These are phyloP conservation scores for Heliosperma pusillum DNA, from an alignment of 148 eudicot genomes.

Conservation along the genomic window DNA sequence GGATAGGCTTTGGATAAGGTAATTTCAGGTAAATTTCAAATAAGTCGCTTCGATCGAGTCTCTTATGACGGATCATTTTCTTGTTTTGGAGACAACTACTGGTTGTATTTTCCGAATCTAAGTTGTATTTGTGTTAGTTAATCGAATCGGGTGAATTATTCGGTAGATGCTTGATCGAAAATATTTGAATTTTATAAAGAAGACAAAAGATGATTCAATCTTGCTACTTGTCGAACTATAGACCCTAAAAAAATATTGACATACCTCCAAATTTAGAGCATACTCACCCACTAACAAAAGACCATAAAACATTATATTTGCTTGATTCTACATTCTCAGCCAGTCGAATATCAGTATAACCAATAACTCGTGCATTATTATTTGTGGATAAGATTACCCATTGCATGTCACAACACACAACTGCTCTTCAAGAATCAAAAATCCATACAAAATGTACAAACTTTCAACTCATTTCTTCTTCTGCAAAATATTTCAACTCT, in stretches of 20 bases:
- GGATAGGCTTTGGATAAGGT: no score
- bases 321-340: constrained; percentile 16
- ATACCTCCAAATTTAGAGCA: constrained; percentile 2
- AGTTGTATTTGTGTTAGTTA: no score
- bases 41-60: no score
- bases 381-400: constrained; percentile 72
- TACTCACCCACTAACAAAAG: constrained; percentile 2
- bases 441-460: constrained; percentile 12
- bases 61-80: no score
- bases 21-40: no score
- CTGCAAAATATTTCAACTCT: neutral
- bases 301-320: neutral
- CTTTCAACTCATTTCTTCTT: constrained; percentile 17
- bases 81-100: no score
- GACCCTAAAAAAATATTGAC: neutral
- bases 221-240: constrained; percentile 8
- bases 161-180: no score
- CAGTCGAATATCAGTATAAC: constrained; percentile 30
- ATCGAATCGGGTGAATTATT: no score
- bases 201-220: neutral
- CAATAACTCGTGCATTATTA: constrained; percentile 25
- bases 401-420: constrained; percentile 33
- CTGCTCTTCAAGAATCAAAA: neutral
- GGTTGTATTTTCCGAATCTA: no score
- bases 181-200: neutral